Base-by-base conservation (phyloP, 176 grass and related monocot species). In the Oryza nivara region DNA sequence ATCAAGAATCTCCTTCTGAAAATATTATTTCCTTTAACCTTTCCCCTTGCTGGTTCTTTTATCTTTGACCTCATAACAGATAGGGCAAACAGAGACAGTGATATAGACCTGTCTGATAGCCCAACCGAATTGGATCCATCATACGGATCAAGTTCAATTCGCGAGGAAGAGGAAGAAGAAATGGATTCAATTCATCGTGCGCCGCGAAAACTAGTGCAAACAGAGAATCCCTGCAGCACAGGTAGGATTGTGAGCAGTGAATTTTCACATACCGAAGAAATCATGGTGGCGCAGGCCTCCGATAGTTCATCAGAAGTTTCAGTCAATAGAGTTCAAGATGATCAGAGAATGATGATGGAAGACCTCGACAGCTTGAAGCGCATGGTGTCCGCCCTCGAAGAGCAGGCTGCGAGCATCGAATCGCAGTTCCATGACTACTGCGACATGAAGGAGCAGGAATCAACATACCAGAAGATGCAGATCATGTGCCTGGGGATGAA, bases 401-500 rank as follows among this genome's bases (percentile, higher is more conserved):
- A 92, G 46, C 35, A 63, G 16, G 82, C 83, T 70, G 26, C 14
- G 34, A 36, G 80, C 65, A 79, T 96, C 6, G 72, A 96, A 26
- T 64, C 76, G 28, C 82, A 89, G 78, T 88, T 98, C 78, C 76
- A 82, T 45, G 91, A 95, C 35, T 96, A 94, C 85, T 89, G 78
- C 51, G 81, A 86, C 72, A 82, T 87, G 71, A 90, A 90, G 82
- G 94, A 92, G 40, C 80, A 96, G 64, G 96, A 95, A 40, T 93
- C 88, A 10, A 60, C 71, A 17, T 89, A 89, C 49, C 93, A 94
- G 85, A 99, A 95, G 90, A 91, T 98, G 74, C 93, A 98, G 80
- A 94, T 96, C 68, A 92, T 96, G 93, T 94, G 88, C 72, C 15
- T 98, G 86, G 93, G 91, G 7, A 85, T 92, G 88, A 95, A 98